Evolutionary conservation across 768 basidiomycete genomes (phyloP).

Genomic region (Tricholoma furcatifolium): DNA sequence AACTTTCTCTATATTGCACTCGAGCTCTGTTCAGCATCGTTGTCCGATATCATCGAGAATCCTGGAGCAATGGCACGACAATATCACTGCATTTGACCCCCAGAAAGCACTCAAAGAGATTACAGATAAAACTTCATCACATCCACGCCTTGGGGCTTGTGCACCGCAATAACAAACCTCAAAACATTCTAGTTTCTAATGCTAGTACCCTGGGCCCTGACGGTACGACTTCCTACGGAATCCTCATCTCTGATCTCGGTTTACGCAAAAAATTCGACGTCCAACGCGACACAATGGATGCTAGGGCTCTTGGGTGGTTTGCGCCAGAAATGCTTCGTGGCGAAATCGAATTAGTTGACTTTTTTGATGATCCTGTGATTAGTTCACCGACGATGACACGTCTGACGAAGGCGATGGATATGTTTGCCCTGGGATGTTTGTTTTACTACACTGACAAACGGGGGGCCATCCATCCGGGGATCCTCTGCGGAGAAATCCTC

Average conservation of each 20-base stretch:
- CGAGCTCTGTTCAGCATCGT: constrained; percentile 88
- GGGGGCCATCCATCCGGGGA: constrained; percentile 94
- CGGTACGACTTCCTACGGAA: constrained; percentile 51
- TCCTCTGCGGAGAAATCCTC: constrained; percentile 88
- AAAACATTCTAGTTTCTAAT: constrained; percentile 88
- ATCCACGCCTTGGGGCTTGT: constrained; percentile 92
- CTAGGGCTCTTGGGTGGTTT: constrained; percentile 96
- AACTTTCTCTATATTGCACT: constrained; percentile 98
- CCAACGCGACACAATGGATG: constrained; percentile 86
- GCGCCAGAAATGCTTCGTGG: constrained; percentile 95
- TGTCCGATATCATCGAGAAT: constrained; percentile 83
- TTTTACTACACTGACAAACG: constrained; percentile 94
- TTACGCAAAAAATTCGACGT: constrained; percentile 93
- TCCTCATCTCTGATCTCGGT: constrained; percentile 97
- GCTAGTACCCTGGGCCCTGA: constrained; percentile 53
- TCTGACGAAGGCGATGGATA: constrained; percentile 93
- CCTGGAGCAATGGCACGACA: constrained; percentile 73
- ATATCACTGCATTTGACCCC: constrained; percentile 76
- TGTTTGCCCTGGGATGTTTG: constrained; percentile 94
- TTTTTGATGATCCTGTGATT: constrained; percentile 63
- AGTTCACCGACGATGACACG: constrained; percentile 53
- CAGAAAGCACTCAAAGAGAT: constrained; percentile 88
- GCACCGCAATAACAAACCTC: constrained; percentile 97
- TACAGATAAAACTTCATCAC: constrained; percentile 82
- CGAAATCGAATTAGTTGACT: constrained; percentile 89